Conservation (phyloP, 139 green algal species). For the Asterochloris sp. region DNA sequence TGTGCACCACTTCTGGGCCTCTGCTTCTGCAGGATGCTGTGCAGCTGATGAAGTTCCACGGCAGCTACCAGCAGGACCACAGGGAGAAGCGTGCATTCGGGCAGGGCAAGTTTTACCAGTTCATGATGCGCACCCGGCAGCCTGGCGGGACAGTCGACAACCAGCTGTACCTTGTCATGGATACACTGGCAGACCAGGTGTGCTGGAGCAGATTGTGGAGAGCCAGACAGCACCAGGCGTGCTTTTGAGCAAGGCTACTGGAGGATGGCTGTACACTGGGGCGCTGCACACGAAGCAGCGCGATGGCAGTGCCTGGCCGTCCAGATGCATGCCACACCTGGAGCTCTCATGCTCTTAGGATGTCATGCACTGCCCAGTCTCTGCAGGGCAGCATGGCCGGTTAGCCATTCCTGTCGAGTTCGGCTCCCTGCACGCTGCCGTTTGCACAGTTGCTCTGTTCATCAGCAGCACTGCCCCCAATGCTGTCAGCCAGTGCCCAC, state of each 20-base stretch:
- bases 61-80: constrained; percentile 96
- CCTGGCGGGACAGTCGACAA: constrained; percentile 87
- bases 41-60: constrained; percentile 99
- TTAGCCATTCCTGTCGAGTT: no score
- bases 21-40: constrained; percentile 44
- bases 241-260: no score
- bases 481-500: no score
- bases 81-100: constrained; percentile 92
- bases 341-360: no score
- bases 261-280: background rate
- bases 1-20: no score
- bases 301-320: background rate
- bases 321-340: no score
- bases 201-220: background rate
- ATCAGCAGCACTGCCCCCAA: no score
- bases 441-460: no score
- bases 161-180: constrained; percentile 97
- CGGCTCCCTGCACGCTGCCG: no score
- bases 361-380: no score
- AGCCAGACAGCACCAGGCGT: no score
- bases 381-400: no score
- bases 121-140: constrained; percentile 99
- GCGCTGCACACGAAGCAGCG: background rate
- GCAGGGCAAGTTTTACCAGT: constrained; percentile 95
- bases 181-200: constrained; percentile 95